phyloP scores from a whole-genome alignment of 2,329 filamentous ascomycete species.

The Neopestalotiopsis clavispora region DNA sequence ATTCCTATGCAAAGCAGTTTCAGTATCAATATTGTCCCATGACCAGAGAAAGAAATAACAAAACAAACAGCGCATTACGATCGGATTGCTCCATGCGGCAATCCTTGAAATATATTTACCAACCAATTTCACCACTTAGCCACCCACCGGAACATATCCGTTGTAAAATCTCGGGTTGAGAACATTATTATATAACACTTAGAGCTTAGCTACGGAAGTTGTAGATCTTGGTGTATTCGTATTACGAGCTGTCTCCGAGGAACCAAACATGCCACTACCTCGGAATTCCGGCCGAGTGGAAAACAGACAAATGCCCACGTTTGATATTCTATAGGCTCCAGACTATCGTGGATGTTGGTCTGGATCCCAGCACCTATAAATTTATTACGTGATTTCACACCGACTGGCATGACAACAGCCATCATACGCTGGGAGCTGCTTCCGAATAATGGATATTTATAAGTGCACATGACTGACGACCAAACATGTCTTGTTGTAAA shows the following conservation, averaged over 20 bases:
- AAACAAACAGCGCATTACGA: not conserved
- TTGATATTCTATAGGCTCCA: not conserved
- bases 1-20: not conserved
- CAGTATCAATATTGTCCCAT: not conserved
- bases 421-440: not conserved
- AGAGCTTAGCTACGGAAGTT: not conserved
- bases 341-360: not conserved
- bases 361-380: not conserved
- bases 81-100: not conserved
- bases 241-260: slow-evolving; percentile 1
- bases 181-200: not conserved
- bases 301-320: not conserved
- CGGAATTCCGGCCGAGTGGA: not conserved
- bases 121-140: not conserved
- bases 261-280: not conserved
- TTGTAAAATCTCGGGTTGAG: not conserved
- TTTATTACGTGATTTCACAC: not conserved
- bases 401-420: not conserved
- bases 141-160: not conserved
- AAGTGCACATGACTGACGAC: not conserved
- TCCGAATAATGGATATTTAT: not conserved
- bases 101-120: not conserved
- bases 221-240: not conserved
- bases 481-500: too few species aligned
- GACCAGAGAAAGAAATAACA: not conserved